These are phyloP conservation scores for Triadica sebifera DNA, from an alignment of 345 rosid genomes.

Conservation along the genomic window DNA sequence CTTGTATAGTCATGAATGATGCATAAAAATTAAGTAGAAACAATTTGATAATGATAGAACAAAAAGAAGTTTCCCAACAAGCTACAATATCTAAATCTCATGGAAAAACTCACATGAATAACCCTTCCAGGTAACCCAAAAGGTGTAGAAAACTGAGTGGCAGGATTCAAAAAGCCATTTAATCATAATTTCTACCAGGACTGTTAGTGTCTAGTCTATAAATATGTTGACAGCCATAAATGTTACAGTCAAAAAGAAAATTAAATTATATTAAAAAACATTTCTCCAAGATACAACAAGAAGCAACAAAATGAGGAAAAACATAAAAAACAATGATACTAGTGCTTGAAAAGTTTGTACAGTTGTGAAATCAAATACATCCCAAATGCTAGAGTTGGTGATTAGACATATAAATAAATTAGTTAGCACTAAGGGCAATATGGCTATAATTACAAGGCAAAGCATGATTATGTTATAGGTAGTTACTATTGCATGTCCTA, in stretches of 20 bases:
- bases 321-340: not conserved
- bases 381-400: not conserved
- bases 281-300: not conserved
- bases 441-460: not conserved
- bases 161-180: conserved; percentile 68
- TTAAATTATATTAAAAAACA: not conserved
- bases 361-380: not conserved
- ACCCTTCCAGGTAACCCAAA: conserved; percentile 64
- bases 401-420: not conserved
- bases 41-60: too few relatives aligned
- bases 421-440: not conserved
- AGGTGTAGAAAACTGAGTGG: too few relatives aligned
- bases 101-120: conserved; percentile 51
- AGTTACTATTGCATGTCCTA: not conserved
- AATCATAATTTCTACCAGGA: conserved; percentile 71
- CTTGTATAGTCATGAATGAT: not conserved
- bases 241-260: not conserved
- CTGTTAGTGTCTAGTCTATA: too few relatives aligned
- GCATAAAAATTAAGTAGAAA: too few relatives aligned
- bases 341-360: not conserved
- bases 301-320: not conserved
- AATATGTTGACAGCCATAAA: not conserved
- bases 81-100: not conserved
- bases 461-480: not conserved
- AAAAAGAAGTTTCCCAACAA: too few relatives aligned